phyloP scores from a whole-genome alignment of 768 basidiomycete species.

The Psilocybe sp. region DNA sequence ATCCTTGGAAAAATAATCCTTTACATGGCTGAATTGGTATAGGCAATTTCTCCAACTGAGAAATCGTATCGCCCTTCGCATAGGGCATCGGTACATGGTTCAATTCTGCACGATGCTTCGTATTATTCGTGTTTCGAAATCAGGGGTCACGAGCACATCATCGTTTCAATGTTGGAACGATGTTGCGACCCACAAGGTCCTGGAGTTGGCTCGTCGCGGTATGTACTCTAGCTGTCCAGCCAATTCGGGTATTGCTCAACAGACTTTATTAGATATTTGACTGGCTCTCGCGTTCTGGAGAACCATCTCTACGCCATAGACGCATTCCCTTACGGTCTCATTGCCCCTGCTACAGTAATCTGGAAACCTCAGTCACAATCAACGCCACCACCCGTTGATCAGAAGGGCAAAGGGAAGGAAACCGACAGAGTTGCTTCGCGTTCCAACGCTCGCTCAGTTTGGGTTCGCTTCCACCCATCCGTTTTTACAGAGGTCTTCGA shows the following conservation, averaged over 20 bases:
- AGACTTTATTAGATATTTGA: constrained; percentile 45
- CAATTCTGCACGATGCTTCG: constrained; percentile 88
- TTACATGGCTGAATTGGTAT: not conserved
- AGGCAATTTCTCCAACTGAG: constrained; percentile 87
- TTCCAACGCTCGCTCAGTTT: constrained; percentile 43
- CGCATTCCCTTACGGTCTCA: constrained; percentile 64
- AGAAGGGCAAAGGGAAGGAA: constrained; percentile 11
- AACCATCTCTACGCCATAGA: constrained; percentile 63
- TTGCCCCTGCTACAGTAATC: constrained; percentile 70
- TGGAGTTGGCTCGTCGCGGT: constrained; percentile 64
- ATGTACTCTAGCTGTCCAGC: constrained; percentile 4
- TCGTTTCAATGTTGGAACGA: constrained; percentile 48
- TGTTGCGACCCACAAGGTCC: constrained; percentile 66
- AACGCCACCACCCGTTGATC: constrained; percentile 4
- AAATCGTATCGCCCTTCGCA: constrained; percentile 92
- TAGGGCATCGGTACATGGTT: constrained; percentile 80
- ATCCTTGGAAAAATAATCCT: not conserved
- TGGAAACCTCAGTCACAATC: constrained; percentile 54
- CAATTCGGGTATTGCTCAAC: not conserved
- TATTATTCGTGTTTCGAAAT: constrained; percentile 79
- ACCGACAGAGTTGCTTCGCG: not conserved
- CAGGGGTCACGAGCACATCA: constrained; percentile 53
- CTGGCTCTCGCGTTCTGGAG: constrained; percentile 65
- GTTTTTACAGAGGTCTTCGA: constrained; percentile 56
- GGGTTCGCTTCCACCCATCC: constrained; percentile 81